A percentile compares a stretch with the other conserved stretches of the same genome.
phyloP scores from a whole-genome alignment of 1,139 yeast genomes.

The Protomyces inundatus region DNA sequence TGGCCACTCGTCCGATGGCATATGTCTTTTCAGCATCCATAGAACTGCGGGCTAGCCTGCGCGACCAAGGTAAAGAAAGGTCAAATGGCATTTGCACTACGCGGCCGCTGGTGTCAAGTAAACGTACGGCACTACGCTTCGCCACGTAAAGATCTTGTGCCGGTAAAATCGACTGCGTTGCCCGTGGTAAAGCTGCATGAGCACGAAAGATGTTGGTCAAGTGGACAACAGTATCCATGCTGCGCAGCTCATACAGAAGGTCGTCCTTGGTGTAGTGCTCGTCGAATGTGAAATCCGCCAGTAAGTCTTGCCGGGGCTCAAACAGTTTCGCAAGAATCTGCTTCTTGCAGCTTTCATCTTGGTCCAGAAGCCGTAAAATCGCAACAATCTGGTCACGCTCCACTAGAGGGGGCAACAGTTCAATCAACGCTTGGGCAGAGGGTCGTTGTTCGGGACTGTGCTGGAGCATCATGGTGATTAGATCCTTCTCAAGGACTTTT shows the following conservation, averaged over 20 bases:
- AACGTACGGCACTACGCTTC: conserved; percentile 56
- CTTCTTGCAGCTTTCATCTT: conserved; percentile 82
- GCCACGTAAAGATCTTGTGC: conserved; percentile 65
- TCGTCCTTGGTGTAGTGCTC: conserved; percentile 73
- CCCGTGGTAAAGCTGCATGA: conserved; percentile 77
- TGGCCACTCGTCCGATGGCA: conserved; percentile 73
- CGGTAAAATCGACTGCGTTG: conserved; percentile 61
- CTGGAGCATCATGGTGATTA: conserved; percentile 55
- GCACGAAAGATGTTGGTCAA: conserved; percentile 57
- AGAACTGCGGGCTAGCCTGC: conserved; percentile 62
- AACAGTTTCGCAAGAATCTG: conserved; percentile 63
- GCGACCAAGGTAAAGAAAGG: conserved; percentile 79
- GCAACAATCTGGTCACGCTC: conserved; percentile 45
- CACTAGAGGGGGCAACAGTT: conserved; percentile 79
- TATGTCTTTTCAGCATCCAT: conserved; percentile 45
- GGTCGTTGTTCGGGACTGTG: conserved; percentile 79
- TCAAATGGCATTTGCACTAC: conserved; percentile 86
- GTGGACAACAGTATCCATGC: conserved; percentile 39
- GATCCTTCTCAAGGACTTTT: conserved; percentile 34
- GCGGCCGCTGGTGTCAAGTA: conserved; percentile 78
- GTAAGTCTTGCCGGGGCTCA: conserved; percentile 83
- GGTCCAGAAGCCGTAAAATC: conserved; percentile 43
- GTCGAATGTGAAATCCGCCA: conserved; percentile 75
- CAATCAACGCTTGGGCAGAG: conserved; percentile 60
- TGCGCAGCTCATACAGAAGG: conserved; percentile 62